phyloP scores from a whole-genome alignment of 2,329 filamentous ascomycete genomes.

The Aspergillus caelatus region DNA sequence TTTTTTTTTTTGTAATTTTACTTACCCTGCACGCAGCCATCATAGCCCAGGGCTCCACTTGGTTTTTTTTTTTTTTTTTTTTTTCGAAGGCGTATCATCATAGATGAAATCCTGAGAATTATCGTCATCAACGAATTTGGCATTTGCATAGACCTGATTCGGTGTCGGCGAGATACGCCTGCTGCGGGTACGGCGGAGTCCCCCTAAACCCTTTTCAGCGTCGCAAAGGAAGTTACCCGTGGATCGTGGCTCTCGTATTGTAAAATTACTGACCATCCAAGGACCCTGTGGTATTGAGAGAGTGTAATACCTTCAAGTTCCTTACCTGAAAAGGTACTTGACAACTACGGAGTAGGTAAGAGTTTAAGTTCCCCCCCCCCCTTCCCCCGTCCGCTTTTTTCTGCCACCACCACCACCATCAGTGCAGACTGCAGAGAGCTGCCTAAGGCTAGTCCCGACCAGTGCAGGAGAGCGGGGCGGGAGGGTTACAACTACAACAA shows the following conservation, averaged over 20 bases:
- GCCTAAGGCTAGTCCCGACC: slow-evolving; percentile 11
- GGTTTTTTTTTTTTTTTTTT: not conserved
- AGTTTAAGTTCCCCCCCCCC: not conserved
- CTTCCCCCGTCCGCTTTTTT: too few species aligned
- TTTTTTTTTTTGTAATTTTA: not conserved
- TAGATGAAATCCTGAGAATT: slow-evolving; percentile 39
- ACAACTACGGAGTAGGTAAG: not conserved
- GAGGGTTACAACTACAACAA: not conserved
- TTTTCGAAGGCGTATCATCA: slow-evolving; percentile 3
- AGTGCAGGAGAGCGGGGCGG: slow-evolving; percentile 8
- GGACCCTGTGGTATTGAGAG: not conserved
- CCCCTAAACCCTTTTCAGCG: not conserved
- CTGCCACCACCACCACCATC: too few species aligned
- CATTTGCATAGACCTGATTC: slow-evolving; percentile 8
- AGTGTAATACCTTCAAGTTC: not conserved
- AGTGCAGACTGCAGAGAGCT: slow-evolving; percentile 5
- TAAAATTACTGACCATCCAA: not conserved
- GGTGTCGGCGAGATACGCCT: not conserved
- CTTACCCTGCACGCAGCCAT: slow-evolving; percentile 20
- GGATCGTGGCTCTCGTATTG: not conserved
- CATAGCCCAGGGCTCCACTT: not conserved
- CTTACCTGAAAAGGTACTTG: not conserved
- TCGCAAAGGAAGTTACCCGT: not conserved
- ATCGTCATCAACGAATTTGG: slow-evolving; percentile 33
- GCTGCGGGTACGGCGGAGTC: slow-evolving; percentile 14